Percentiles rank a stretch among this genome's conserved stretches.
Evolutionary conservation across 2,329 filamentous ascomycete species (phyloP).

Genomic region (Pyrenophora graminea): DNA sequence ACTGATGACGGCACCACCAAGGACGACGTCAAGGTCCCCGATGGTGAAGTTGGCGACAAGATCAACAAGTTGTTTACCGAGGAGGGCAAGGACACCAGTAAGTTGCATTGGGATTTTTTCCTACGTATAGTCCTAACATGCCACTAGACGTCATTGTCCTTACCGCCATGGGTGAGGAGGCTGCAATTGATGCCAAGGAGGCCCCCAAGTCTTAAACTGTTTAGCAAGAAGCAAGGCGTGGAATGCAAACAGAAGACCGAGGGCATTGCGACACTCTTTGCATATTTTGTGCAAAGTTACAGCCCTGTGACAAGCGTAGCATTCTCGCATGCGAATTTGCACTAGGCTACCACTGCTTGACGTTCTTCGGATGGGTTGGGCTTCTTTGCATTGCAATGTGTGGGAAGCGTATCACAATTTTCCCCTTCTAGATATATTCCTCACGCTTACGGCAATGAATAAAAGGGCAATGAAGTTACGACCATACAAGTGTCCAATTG

Average conservation of each 20-base stretch:
- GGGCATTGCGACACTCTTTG: conserved; percentile 31
- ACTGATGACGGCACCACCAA: conserved; percentile 82
- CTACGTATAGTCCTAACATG: conserved; percentile 22
- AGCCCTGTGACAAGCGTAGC: conserved; percentile 36
- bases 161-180: conserved; percentile 95
- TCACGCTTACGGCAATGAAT: conserved; percentile 44
- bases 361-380: conserved; percentile 45
- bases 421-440: conserved; percentile 41
- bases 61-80: conserved; percentile 77
- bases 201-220: conserved; percentile 60
- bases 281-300: conserved; percentile 30
- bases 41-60: conserved; percentile 85
- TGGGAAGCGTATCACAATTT: conserved; percentile 43
- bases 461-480: conserved; percentile 43
- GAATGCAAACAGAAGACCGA: conserved; percentile 31
- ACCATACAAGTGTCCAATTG: conserved; percentile 28
- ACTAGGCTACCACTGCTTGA: conserved; percentile 40
- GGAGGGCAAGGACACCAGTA: conserved; percentile 93
- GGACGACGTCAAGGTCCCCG: conserved; percentile 93
- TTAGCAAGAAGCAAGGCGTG: conserved; percentile 33
- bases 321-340: conserved; percentile 38
- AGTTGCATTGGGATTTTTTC: conserved; percentile 51
- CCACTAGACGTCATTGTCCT: conserved; percentile 82
- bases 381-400: conserved; percentile 46
- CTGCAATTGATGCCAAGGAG: conserved; percentile 92